These are phyloP conservation scores for Hyaloscypha bicolor DNA, from an alignment of 495 filamentous ascomycete genomes.

Conservation along the genomic window DNA sequence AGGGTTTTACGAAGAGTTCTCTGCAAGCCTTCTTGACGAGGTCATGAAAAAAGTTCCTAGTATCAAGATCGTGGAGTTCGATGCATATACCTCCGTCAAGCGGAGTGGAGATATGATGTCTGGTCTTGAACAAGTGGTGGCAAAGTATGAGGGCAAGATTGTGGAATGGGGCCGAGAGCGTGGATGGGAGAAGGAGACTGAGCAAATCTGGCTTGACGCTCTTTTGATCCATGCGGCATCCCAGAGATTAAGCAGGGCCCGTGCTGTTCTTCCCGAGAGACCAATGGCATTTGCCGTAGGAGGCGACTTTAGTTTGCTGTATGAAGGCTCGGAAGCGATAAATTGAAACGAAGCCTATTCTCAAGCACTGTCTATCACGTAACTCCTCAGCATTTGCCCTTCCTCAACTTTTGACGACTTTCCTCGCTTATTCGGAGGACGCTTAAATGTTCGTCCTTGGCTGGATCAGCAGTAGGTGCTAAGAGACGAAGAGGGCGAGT, in stretches of 20 bases:
- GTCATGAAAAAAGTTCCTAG: slow-evolving; percentile 63
- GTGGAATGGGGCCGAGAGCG: slow-evolving; percentile 72
- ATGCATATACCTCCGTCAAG: slow-evolving; percentile 71
- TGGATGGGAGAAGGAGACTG: slow-evolving; percentile 57
- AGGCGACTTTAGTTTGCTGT: not conserved
- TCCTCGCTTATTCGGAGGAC: too few species aligned
- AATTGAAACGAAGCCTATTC: not conserved
- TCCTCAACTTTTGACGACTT: too few species aligned
- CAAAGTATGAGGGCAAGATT: slow-evolving; percentile 45
- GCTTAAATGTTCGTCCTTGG: too few species aligned
- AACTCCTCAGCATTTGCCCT: too few species aligned
- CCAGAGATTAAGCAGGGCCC: slow-evolving; percentile 22
- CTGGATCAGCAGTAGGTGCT: too few species aligned
- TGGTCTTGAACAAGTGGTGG: slow-evolving; percentile 61
- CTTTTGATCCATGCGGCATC: slow-evolving; percentile 23
- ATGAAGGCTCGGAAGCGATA: not conserved
- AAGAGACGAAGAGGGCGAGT: too few species aligned
- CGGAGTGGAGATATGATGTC: slow-evolving; percentile 70
- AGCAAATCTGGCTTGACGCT: slow-evolving; percentile 27
- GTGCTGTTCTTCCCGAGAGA: slow-evolving; percentile 20
- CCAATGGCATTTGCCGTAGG: not conserved
- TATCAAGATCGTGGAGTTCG: slow-evolving; percentile 69
- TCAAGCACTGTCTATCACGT: not conserved
- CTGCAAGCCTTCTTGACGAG: slow-evolving; percentile 54
- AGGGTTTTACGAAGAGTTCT: slow-evolving; percentile 76